phyloP scores from a whole-genome alignment of 495 filamentous ascomycete genomes.

The Penicillium malachiteum region DNA sequence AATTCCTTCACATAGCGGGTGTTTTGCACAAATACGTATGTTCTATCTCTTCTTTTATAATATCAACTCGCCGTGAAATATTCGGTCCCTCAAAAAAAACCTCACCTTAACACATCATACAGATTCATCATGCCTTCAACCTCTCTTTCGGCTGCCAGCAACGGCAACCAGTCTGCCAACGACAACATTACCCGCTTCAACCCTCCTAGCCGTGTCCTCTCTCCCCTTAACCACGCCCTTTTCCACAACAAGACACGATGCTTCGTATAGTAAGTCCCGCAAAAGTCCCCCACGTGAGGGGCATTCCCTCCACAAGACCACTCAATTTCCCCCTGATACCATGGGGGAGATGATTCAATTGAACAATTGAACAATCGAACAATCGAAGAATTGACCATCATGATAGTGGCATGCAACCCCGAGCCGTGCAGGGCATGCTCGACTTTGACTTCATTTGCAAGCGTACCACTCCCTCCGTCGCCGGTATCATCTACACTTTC shows the following conservation, averaged over 20 bases:
- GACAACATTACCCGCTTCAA: conserved; percentile 98
- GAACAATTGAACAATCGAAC: background rate
- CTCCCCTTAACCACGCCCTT: conserved; percentile 82
- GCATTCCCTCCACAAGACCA: background rate
- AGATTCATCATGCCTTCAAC: conserved; percentile 50
- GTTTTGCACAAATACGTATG: conserved; percentile 19
- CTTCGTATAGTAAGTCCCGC: conserved; percentile 81
- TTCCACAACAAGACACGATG: conserved; percentile 99
- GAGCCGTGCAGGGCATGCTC: conserved; percentile 98
- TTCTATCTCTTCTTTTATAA: conserved; percentile 7
- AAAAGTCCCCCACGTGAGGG: background rate
- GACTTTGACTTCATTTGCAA: conserved; percentile 99
- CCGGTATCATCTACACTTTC: conserved; percentile 99
- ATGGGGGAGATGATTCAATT: background rate
- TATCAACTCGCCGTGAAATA: conserved; percentile 1
- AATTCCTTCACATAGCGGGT: conserved; percentile 19
- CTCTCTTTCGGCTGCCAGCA: conserved; percentile 39
- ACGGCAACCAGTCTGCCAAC: conserved; percentile 68
- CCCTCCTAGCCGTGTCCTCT: conserved; percentile 87
- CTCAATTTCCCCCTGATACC: too few relatives aligned
- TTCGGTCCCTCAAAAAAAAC: background rate
- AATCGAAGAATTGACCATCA: conserved; percentile 2
- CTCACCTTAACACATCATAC: conserved; percentile 1
- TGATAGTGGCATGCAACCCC: conserved; percentile 85
- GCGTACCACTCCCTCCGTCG: conserved; percentile 90